Conservation (phyloP, 2,329 filamentous ascomycete genomes). For the Apiospora pterosperma region DNA sequence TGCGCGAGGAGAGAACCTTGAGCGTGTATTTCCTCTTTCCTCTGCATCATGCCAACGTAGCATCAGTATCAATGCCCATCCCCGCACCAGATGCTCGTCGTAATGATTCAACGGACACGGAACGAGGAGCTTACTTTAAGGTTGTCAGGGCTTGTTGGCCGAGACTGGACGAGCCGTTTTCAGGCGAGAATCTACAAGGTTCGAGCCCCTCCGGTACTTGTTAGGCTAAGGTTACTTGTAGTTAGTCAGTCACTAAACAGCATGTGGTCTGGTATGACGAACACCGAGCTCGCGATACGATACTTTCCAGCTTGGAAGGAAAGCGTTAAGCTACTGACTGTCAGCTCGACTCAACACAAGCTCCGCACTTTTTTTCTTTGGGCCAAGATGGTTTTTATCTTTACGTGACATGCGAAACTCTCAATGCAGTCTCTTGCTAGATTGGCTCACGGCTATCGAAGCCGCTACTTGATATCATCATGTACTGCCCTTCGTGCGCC, state of each 20-base stretch:
- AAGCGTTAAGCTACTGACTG: background rate
- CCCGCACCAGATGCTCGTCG: background rate
- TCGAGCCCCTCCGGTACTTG: too few relatives aligned
- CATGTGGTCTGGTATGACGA: too few relatives aligned
- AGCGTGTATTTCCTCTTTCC: background rate
- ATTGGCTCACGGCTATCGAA: conserved; percentile 3
- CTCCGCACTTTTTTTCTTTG: background rate
- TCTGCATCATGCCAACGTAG: too few relatives aligned
- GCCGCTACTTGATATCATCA: background rate
- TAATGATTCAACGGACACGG: background rate
- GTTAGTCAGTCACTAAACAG: too few relatives aligned
- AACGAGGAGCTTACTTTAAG: background rate
- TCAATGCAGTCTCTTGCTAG: conserved; percentile 8
- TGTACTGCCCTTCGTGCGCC: conserved; percentile 1
- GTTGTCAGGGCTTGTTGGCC: background rate
- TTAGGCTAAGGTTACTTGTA: too few relatives aligned
- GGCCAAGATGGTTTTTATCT: background rate
- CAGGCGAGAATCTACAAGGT: background rate
- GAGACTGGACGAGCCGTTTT: background rate
- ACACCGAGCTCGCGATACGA: too few relatives aligned
- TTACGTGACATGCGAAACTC: background rate
- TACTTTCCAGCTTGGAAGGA: too few relatives aligned
- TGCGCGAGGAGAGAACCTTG: background rate
- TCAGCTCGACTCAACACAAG: background rate
- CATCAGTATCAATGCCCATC: background rate